These are phyloP conservation scores for Starmerella bacillaris DNA, from an alignment of 805 yeast species.

Conservation along the genomic window DNA sequence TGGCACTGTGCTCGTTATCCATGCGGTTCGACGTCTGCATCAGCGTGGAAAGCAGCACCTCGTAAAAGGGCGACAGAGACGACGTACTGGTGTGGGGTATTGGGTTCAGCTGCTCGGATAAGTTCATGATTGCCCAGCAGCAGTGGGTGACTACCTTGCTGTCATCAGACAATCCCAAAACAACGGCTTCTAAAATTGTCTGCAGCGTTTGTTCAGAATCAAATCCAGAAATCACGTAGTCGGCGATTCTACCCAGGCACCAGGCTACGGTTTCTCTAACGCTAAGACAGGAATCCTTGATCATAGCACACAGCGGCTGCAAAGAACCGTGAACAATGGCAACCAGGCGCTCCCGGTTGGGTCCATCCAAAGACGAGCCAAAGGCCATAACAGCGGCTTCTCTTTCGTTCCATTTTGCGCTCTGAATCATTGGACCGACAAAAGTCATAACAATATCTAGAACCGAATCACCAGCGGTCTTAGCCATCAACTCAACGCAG, in stretches of 20 bases:
- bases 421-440: constrained; percentile 54
- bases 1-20: constrained; percentile 71
- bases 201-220: constrained; percentile 50
- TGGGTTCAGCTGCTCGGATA: constrained; percentile 57
- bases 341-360: constrained; percentile 53
- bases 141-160: constrained; percentile 91
- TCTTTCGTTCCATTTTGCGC: constrained; percentile 60
- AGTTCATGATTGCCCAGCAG: constrained; percentile 90
- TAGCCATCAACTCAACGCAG: constrained; percentile 85
- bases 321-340: constrained; percentile 64
- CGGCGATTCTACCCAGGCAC: constrained; percentile 95
- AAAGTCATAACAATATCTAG: constrained; percentile 70
- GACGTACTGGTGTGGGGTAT: constrained; percentile 32
- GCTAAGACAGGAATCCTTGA: constrained; percentile 57
- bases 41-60: constrained; percentile 48
- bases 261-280: constrained; percentile 96
- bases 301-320: constrained; percentile 54
- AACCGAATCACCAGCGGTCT: constrained; percentile 68
- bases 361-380: constrained; percentile 92
- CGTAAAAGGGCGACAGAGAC: constrained; percentile 58
- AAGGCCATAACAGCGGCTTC: constrained; percentile 99
- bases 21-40: constrained; percentile 47
- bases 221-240: constrained; percentile 52
- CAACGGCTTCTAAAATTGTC: constrained; percentile 50
- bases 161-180: constrained; percentile 71